These are phyloP conservation scores for Paramyrothecium roridum DNA, from an alignment of 2,329 filamentous ascomycete species.

Conservation along the genomic window DNA sequence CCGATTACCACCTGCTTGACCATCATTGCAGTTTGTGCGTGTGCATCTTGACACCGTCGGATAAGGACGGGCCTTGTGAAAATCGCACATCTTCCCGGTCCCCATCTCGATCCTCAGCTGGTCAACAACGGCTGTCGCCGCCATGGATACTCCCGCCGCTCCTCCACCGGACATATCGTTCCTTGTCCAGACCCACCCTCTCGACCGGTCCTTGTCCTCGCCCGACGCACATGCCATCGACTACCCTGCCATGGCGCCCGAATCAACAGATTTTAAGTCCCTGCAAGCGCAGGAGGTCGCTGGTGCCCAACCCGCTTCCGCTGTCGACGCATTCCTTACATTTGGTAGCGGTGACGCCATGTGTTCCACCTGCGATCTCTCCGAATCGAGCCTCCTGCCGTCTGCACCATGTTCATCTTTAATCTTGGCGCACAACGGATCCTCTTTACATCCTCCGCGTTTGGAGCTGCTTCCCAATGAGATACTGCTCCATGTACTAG, in stretches of 20 bases:
- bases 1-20: not conserved
- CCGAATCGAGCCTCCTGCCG: not conserved
- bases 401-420: not conserved
- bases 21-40: not conserved
- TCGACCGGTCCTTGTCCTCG: not conserved
- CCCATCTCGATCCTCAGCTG: too few relatives aligned
- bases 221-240: not conserved
- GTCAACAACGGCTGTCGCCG: not conserved
- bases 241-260: not conserved
- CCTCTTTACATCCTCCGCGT: constrained; percentile 8
- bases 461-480: constrained; percentile 52
- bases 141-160: not conserved
- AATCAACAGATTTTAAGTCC: not conserved
- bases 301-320: constrained; percentile 24
- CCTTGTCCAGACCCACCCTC: not conserved
- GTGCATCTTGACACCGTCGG: not conserved
- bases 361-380: not conserved
- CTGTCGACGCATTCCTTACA: not conserved
- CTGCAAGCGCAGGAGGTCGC: constrained; percentile 5
- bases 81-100: too few relatives aligned
- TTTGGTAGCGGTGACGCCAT: not conserved
- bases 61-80: too few relatives aligned
- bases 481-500: constrained; percentile 52
- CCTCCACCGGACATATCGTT: not conserved
- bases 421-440: not conserved